Evolutionary conservation across 306 rosid genomes (phyloP).

Genomic region (Canavalia gladiata): DNA sequence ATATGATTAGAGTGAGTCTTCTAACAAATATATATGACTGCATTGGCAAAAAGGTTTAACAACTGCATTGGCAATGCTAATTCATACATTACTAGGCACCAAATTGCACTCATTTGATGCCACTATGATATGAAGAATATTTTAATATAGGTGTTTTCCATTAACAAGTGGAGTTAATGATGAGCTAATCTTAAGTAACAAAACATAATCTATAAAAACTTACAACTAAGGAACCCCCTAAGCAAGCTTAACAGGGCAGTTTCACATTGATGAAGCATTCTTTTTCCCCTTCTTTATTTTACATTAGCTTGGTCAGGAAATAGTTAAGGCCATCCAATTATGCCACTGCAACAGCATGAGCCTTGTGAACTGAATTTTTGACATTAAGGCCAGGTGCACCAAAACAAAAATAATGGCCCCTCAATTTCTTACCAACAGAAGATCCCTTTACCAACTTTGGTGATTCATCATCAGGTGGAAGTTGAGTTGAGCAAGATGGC

Average conservation of each 20-base stretch:
- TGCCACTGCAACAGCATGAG: slow-evolving; percentile 70
- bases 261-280: slow-evolving; percentile 36
- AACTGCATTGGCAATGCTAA: slow-evolving; percentile 14
- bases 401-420: slow-evolving; percentile 87
- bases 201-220: slow-evolving; percentile 38
- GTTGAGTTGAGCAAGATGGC: slow-evolving; percentile 69
- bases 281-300: slow-evolving; percentile 28
- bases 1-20: neutral
- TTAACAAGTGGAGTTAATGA: slow-evolving; percentile 24
- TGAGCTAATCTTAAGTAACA: slow-evolving; percentile 41
- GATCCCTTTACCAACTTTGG: slow-evolving; percentile 57
- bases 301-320: slow-evolving; percentile 45
- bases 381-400: slow-evolving; percentile 71
- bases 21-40: neutral
- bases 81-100: slow-evolving; percentile 22
- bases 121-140: slow-evolving; percentile 40
- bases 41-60: neutral
- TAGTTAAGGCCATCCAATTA: slow-evolving; percentile 48
- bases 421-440: slow-evolving; percentile 56
- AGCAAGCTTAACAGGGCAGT: slow-evolving; percentile 4
- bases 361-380: slow-evolving; percentile 63
- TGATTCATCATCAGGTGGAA: slow-evolving; percentile 49
- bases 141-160: slow-evolving; percentile 29
- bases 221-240: slow-evolving; percentile 38
- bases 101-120: slow-evolving; percentile 26